phyloP scores from a whole-genome alignment of 805 yeast species.

The Schwanniomyces sp. region DNA sequence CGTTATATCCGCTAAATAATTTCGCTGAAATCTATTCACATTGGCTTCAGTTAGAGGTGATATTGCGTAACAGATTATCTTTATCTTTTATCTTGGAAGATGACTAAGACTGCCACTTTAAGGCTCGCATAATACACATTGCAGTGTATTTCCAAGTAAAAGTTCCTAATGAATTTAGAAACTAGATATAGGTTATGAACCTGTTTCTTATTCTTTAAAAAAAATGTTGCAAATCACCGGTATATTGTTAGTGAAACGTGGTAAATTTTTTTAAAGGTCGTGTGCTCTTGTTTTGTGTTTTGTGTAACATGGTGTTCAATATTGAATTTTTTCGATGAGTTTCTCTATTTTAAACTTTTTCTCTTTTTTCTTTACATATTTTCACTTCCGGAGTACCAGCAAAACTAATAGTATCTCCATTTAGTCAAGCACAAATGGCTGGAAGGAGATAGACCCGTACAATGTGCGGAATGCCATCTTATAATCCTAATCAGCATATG shows the following conservation, averaged over 20 bases:
- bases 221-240: not conserved
- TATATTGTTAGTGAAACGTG: not conserved
- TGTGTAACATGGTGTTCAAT: not conserved
- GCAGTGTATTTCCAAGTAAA: too few relatives aligned
- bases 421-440: conserved; percentile 51
- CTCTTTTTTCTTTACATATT: conserved; percentile 24
- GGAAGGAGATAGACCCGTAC: conserved; percentile 35
- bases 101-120: too few relatives aligned
- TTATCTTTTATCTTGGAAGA: too few relatives aligned
- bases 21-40: not conserved
- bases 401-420: conserved; percentile 35
- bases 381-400: conserved; percentile 49
- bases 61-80: too few relatives aligned
- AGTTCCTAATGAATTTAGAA: too few relatives aligned
- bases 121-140: too few relatives aligned
- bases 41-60: not conserved
- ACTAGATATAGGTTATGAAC: not conserved
- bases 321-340: not conserved
- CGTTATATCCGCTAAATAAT: not conserved
- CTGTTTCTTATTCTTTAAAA: not conserved
- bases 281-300: not conserved
- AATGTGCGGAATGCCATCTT: conserved; percentile 20
- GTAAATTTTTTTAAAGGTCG: not conserved
- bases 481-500: conserved; percentile 30
- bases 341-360: conserved; percentile 8